Percentiles rank a stretch among this genome's conserved stretches.
These are phyloP conservation scores for Ceratocystis variospora DNA, from an alignment of 2,329 filamentous ascomycete species.

Conservation along the genomic window DNA sequence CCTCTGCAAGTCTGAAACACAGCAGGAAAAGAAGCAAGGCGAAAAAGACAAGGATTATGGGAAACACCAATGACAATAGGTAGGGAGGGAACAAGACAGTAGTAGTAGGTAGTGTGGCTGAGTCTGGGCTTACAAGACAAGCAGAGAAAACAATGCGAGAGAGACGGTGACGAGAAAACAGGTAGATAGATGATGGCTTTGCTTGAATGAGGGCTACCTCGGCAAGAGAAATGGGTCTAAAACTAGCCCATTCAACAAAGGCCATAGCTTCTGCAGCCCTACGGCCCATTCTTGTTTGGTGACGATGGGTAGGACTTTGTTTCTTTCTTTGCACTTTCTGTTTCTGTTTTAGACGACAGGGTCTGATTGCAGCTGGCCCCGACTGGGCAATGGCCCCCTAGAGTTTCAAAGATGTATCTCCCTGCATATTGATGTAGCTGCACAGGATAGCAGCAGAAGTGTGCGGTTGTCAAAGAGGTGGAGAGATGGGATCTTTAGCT, in stretches of 20 bases:
- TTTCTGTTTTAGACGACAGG: neutral
- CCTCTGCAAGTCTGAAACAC: conserved; percentile 2
- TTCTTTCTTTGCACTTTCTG: neutral
- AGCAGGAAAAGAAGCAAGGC: conserved; percentile 1
- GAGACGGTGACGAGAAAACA: neutral
- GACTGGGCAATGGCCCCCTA: neutral
- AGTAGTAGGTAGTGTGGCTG: neutral
- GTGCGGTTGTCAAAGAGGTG: neutral
- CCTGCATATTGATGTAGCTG: neutral
- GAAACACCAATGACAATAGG: neutral
- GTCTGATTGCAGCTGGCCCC: neutral
- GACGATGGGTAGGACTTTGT: neutral
- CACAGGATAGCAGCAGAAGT: neutral
- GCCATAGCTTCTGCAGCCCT: conserved; percentile 3
- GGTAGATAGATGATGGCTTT: neutral
- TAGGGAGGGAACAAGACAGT: conserved; percentile 2
- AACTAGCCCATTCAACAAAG: neutral
- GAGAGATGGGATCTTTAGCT: neutral
- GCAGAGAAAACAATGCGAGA: neutral
- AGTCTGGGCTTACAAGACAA: neutral
- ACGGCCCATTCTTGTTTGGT: neutral
- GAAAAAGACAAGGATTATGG: neutral
- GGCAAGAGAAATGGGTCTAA: neutral
- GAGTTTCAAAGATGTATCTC: neutral
- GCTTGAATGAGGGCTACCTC: neutral